Conservation (phyloP, 1,284 basidiomycete species). For the Wolfiporia cocos region DNA sequence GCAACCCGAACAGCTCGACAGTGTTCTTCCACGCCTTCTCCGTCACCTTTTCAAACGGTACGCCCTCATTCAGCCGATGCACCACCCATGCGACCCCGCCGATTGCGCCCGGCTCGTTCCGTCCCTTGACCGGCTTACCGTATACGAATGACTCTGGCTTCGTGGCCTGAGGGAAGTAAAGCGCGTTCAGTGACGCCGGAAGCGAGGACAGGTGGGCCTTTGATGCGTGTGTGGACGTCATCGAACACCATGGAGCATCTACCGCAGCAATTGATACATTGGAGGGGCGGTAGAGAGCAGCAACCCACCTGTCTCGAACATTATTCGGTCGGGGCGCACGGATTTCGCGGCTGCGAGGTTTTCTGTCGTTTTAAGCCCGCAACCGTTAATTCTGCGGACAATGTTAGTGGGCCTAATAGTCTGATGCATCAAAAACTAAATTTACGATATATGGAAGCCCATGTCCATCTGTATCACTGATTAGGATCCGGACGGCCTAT, state of each 20-base stretch:
- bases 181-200: slow-evolving; percentile 37
- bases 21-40: slow-evolving; percentile 67
- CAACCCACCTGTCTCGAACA: slow-evolving; percentile 75
- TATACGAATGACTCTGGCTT: slow-evolving; percentile 66
- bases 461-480: slow-evolving; percentile 49
- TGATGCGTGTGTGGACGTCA: slow-evolving; percentile 76
- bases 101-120: slow-evolving; percentile 76
- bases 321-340: slow-evolving; percentile 59
- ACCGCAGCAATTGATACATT: slow-evolving; percentile 2
- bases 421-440: not conserved
- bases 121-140: slow-evolving; percentile 71
- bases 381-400: slow-evolving; percentile 66
- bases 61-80: slow-evolving; percentile 46
- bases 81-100: slow-evolving; percentile 79
- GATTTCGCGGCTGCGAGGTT: slow-evolving; percentile 58
- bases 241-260: slow-evolving; percentile 85
- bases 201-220: slow-evolving; percentile 49
- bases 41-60: slow-evolving; percentile 54
- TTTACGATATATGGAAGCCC: slow-evolving; percentile 63
- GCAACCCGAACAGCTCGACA: slow-evolving; percentile 51
- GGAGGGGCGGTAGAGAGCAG: not conserved
- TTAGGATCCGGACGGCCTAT: not conserved
- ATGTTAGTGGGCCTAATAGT: not conserved
- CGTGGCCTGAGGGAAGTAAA: slow-evolving; percentile 49
- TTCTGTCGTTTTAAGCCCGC: slow-evolving; percentile 76